Evolutionary conservation across 2,329 filamentous ascomycete species (phyloP), one percentile per base, ranked within the genome.

Genomic region (Trichoderma cornu-damae): DNA sequence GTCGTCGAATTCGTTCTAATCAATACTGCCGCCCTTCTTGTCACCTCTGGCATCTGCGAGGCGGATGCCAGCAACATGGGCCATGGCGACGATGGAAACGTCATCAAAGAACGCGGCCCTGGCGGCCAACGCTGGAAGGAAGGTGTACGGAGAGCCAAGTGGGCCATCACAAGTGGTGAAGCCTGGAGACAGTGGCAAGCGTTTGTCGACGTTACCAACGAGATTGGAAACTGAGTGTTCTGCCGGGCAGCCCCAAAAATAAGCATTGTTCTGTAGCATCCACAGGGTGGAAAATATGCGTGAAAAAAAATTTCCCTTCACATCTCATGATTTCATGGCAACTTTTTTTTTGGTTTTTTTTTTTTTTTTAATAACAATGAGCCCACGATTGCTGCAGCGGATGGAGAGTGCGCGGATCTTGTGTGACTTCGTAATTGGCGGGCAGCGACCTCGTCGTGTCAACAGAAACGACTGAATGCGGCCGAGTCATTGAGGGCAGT

Each of bases 71-170:
- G 89, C 68, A 75, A 83, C 67, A 90, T 95, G 88, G 90, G 89
- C 0, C 75, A 79, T 46, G 89, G 86, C 1, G 90, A 96, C 65
- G 88, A 93, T 66, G 89, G 90, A 0, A 79, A 86, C 40, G 90
- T 96, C 46, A 82, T 96, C 61, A 83, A 76, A 14, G 92, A 97
- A 70, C 79, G 87, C 47, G 93, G 94, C 0, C 92, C 92, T 4
- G 92, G 88, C 9, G 89, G 89, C 12, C 84, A 89, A 58, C 82
- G 93, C 67, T 99, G 94, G 94, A 99, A 96, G 76, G 93, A 96
- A 69, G 94, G 93, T 52, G 83, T 96, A 12, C 79, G 93, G 65
- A 82, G 90, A 69, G 94, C 94, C 14, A 84, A 87, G 65, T 95
- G 90, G 89, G 90, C 90, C 9, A 82, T 99, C 47, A 83, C 86